Conservation (phyloP, 2,329 filamentous ascomycete genomes). For the Botrytis tulipae region DNA sequence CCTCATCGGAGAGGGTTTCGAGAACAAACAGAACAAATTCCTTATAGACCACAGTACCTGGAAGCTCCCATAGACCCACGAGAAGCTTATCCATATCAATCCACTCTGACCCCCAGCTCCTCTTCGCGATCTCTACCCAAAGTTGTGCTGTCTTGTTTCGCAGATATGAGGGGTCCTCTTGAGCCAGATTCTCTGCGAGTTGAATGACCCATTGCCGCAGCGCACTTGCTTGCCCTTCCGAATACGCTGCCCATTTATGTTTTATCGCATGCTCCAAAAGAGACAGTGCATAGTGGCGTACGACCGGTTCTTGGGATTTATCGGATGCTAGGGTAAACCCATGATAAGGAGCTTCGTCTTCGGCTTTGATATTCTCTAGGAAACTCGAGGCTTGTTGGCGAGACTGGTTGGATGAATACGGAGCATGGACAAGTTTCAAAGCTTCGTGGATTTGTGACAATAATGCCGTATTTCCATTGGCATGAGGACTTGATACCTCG, state of each 20-base stretch:
- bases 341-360: conserved; percentile 75
- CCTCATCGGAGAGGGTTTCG: conserved; percentile 89
- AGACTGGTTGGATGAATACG: conserved; percentile 74
- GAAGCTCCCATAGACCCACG: conserved; percentile 75
- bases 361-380: conserved; percentile 80
- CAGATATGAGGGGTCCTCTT: conserved; percentile 75
- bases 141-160: conserved; percentile 92
- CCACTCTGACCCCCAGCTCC: conserved; percentile 91
- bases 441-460: conserved; percentile 76
- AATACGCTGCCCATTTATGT: conserved; percentile 77
- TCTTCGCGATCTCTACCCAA: conserved; percentile 93
- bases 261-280: conserved; percentile 87
- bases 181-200: conserved; percentile 69
- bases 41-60: conserved; percentile 64
- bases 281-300: conserved; percentile 91
- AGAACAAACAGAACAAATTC: conserved; percentile 85
- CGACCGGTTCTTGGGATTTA: conserved; percentile 70
- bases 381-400: conserved; percentile 81
- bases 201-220: conserved; percentile 76
- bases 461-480: conserved; percentile 45
- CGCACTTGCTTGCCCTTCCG: conserved; percentile 61
- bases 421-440: conserved; percentile 81
- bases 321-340: conserved; percentile 81
- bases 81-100: conserved; percentile 88
- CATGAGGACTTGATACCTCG: conserved; percentile 31